Conservation (phyloP, 371 early-diverging fungal species). For the Rhizopus delemar region DNA sequence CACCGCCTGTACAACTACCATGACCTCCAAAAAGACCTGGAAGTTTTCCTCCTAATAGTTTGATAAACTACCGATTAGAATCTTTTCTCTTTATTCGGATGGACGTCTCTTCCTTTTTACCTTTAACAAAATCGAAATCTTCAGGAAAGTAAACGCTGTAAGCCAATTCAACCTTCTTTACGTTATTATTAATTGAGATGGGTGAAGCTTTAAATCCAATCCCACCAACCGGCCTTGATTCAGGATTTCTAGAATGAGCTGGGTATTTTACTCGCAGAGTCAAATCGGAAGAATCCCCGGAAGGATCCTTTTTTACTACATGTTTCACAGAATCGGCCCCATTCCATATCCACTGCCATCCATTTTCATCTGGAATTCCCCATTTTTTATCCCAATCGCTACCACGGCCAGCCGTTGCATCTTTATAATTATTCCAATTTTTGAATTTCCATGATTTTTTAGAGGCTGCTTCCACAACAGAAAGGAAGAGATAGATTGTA, state of each 20-base stretch:
- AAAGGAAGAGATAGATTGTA: neutral
- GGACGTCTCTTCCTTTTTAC: constrained; percentile 17
- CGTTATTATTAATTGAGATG: constrained; percentile 24
- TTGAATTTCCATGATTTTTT: constrained; percentile 21
- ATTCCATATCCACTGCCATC: constrained; percentile 30
- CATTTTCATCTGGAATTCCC: constrained; percentile 21
- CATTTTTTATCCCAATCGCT: constrained; percentile 15
- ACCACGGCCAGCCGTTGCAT: constrained; percentile 15
- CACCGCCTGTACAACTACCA: constrained; percentile 61
- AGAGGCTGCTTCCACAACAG: constrained; percentile 3
- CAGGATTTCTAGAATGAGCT: constrained; percentile 22
- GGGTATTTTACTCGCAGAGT: constrained; percentile 23
- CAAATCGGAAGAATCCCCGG: constrained; percentile 11
- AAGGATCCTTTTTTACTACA: constrained; percentile 15
- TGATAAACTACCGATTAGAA: too few relatives aligned
- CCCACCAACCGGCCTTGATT: constrained; percentile 20
- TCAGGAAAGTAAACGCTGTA: constrained; percentile 56
- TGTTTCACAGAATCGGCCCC: constrained; percentile 13
- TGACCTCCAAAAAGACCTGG: constrained; percentile 62
- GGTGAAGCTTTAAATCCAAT: constrained; percentile 26
- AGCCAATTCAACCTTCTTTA: constrained; percentile 35
- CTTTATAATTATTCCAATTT: constrained; percentile 25
- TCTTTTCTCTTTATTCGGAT: too few relatives aligned
- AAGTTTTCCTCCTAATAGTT: constrained; percentile 45
- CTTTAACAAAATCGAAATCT: constrained; percentile 56